Base-by-base conservation (phyloP, 148 eudicot species). In the Rhododendron vialii region DNA sequence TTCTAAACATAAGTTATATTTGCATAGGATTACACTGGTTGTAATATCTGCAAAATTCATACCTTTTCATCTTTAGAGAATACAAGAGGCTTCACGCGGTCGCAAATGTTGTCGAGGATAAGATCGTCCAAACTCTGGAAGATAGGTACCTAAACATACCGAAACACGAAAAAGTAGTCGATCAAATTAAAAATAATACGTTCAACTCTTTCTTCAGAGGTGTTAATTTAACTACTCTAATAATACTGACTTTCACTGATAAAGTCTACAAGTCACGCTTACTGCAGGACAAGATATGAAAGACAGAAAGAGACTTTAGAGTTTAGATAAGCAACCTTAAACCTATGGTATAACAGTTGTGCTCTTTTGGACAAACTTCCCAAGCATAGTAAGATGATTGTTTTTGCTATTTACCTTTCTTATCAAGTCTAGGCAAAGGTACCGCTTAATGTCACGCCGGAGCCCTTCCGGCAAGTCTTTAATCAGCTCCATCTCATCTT, bases 391-490 rank as follows among this genome's bases (percentile, higher is more conserved):
- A 12, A 26, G 75, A 15, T 12, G 43, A 24, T 47, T 11, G 20
- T 18, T 4, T 26, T n/a, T 26, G 28, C 18, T 45, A 12, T 1
- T 53, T 45, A 95, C 99, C 95, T 92, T 93, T 85, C 92, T 92
- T 15, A 96, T 89, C 55, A 94, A 92, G 73, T 96, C 98, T 5
- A 96, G 93, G 91, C 98, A 96, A 84, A 96, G 99, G 84, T 91
- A 91, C 61, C 99, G 95, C 69, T 94, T 96, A 33, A 96, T 96
- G 84, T 96, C 99, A 6, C 98, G 92, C 50, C 99, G 84, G 28
- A 96, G 96, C n/a, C 99, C 98, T 73, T 95, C 96, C 0, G 99
- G 99, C 87, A 96, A 92, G 88, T 95, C 98, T 89, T 92, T 92
- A 47, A 96, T 90, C 30, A 95, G 43, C 61, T 95, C 99, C 95